phyloP scores from a whole-genome alignment of 371 early-diverging fungal genomes.

The Mucor indicus region DNA sequence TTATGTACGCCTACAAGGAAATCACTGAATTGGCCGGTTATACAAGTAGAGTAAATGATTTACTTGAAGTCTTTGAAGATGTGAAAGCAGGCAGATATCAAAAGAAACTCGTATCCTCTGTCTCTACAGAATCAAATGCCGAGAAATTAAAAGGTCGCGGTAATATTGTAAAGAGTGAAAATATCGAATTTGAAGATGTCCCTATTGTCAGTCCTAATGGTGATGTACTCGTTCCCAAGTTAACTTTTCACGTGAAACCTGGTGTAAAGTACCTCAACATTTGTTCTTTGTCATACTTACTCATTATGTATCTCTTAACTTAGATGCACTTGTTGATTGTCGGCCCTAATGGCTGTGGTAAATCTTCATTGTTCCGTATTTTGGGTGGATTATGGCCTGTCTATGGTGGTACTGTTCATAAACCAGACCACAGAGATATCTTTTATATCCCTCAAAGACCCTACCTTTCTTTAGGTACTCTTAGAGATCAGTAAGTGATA shows the following conservation, averaged over 20 bases:
- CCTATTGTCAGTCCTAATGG: constrained; percentile 97
- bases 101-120: constrained; percentile 61
- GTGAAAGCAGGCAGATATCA: constrained; percentile 72
- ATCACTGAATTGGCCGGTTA: constrained; percentile 89
- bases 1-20: constrained; percentile 91
- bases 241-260: constrained; percentile 86
- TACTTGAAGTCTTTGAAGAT: constrained; percentile 80
- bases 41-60: constrained; percentile 78
- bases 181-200: constrained; percentile 87
- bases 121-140: constrained; percentile 55
- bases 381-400: constrained; percentile 94
- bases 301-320: neutral
- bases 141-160: constrained; percentile 67
- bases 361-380: constrained; percentile 94
- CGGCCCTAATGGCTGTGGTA: constrained; percentile 96
- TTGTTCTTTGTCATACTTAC: neutral
- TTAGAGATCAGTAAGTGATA: constrained; percentile 82
- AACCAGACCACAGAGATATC: constrained; percentile 80
- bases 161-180: constrained; percentile 60
- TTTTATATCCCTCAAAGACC: constrained; percentile 98
- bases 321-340: constrained; percentile 87
- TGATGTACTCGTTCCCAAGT: constrained; percentile 85
- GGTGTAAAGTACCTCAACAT: constrained; percentile 43
- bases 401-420: constrained; percentile 82
- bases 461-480: constrained; percentile 90